Base-by-base conservation (phyloP, 768 basidiomycete genomes). In the Trametes punicea region DNA sequence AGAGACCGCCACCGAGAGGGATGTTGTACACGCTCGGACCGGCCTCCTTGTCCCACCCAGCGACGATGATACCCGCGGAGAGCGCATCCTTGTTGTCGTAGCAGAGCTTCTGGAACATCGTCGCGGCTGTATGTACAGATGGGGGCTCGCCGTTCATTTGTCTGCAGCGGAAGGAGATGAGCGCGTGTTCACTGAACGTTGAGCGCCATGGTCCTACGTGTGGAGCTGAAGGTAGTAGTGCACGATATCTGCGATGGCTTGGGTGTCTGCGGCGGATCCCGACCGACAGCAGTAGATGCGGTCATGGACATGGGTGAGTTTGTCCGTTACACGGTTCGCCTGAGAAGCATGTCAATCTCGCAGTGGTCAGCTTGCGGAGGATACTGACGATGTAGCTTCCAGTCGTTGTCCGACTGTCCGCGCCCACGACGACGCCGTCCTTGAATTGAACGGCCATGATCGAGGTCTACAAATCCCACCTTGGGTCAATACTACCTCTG, bases 391-490 rank as follows among this genome's bases (percentile, higher is more conserved):
- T 96, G 74, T 97, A 98, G 75, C 86, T 87, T 62, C 96, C 97
- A 6, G 92, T 95, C 0, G 97, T 98, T 57, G 96, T 99, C 57
- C 96, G 83, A 81, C 88, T 90, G 76, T 99, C 97, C 62, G 97
- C 97, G 39, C 97, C 97, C 59, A 98, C 84, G 64, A 99, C 86
- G 56, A 99, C 97, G 34, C 97, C 97, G 27, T 84, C 85, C 30
- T 92, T 79, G 76, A 99, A 99, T 66, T 94, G 92, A 60, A 98
- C 95, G 51, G 97, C 96, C 95, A 98, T 98, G 71, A 99, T 98
- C 39, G 96, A 98, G 53, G 96, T 99, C 93, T 98, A 51, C 25
- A 49, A 45, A 10, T 26, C 23, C 39, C 18, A 29, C 18, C 3
- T 4, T 25, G 40, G 2, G 33, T 62, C 33, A 64, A 23, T 11